Percentiles rank a stretch among this genome's conserved stretches.
phyloP scores from a whole-genome alignment of 2,329 filamentous ascomycete species.

The Fusarium solani-melongenae region DNA sequence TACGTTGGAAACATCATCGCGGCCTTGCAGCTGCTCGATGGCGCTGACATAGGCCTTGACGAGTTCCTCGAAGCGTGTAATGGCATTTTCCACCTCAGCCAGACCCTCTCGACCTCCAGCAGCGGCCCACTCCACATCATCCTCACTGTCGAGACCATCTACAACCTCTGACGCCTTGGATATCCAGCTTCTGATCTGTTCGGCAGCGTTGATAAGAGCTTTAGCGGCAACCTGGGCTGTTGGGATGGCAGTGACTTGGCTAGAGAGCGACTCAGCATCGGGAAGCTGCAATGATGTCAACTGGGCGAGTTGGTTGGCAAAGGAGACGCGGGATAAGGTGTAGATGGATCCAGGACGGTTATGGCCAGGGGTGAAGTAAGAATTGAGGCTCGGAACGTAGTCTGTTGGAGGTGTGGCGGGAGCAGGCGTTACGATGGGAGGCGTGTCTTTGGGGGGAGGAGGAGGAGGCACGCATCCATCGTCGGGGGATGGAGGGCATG shows the following conservation, averaged over 20 bases:
- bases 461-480: constrained; percentile 51
- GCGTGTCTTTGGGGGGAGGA: constrained; percentile 55
- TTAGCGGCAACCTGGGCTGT: constrained; percentile 86
- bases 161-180: constrained; percentile 91
- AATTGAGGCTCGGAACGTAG: constrained; percentile 62
- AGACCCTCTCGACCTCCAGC: constrained; percentile 85
- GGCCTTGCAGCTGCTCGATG: constrained; percentile 89
- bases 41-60: constrained; percentile 93
- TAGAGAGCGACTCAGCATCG: constrained; percentile 84
- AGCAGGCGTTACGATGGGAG: constrained; percentile 45
- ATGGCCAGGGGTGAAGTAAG: constrained; percentile 75
- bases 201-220: constrained; percentile 85
- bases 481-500: constrained; percentile 53
- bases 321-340: constrained; percentile 90
- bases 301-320: constrained; percentile 92
- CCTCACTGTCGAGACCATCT: constrained; percentile 88
- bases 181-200: constrained; percentile 95
- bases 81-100: constrained; percentile 78
- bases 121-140: constrained; percentile 98
- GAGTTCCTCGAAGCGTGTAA: constrained; percentile 85
- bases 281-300: constrained; percentile 91
- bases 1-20: constrained; percentile 79
- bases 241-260: constrained; percentile 84
- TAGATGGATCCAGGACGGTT: constrained; percentile 88
- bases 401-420: constrained; percentile 50